These are phyloP conservation scores for Juglanconis oblonga DNA, from an alignment of 2,329 filamentous ascomycete genomes.

Conservation along the genomic window DNA sequence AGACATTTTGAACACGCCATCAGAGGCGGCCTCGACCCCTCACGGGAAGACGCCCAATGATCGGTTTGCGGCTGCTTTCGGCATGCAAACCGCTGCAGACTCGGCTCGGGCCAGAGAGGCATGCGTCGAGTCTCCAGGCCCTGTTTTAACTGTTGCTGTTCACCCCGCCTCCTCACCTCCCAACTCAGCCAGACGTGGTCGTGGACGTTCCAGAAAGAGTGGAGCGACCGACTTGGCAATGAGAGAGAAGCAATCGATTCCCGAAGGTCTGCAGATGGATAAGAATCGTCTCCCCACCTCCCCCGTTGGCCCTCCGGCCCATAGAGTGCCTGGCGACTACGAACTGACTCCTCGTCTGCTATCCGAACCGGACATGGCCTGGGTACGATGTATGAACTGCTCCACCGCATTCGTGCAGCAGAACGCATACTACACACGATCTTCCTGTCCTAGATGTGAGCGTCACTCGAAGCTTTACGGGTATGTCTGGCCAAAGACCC, in stretches of 20 bases:
- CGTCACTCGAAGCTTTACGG: slow-evolving; percentile 95
- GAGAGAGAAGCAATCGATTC: background rate
- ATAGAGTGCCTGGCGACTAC: slow-evolving; percentile 73
- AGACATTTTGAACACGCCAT: slow-evolving; percentile 16
- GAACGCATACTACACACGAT: slow-evolving; percentile 81
- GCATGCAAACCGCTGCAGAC: background rate
- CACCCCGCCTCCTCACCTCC: background rate
- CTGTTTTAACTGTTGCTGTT: background rate
- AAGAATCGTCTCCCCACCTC: background rate
- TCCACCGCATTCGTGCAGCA: slow-evolving; percentile 78
- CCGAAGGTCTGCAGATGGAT: background rate
- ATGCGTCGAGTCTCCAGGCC: slow-evolving; percentile 2
- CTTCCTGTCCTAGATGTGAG: slow-evolving; percentile 88
- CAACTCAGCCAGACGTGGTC: slow-evolving; percentile 22
- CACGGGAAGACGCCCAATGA: slow-evolving; percentile 2
- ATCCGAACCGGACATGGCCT: slow-evolving; percentile 70
- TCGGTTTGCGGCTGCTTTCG: slow-evolving; percentile 13
- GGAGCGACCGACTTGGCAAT: background rate
- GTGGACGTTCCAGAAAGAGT: slow-evolving; percentile 26
- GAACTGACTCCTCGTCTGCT: slow-evolving; percentile 75
- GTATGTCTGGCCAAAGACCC: slow-evolving; percentile 93
- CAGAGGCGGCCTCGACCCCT: slow-evolving; percentile 2
- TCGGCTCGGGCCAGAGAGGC: background rate
- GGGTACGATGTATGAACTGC: slow-evolving; percentile 89
- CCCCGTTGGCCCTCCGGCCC: slow-evolving; percentile 22